Base-by-base conservation (phyloP, 2,329 filamentous ascomycete species). In the Chrysosphaeria jannelii region DNA sequence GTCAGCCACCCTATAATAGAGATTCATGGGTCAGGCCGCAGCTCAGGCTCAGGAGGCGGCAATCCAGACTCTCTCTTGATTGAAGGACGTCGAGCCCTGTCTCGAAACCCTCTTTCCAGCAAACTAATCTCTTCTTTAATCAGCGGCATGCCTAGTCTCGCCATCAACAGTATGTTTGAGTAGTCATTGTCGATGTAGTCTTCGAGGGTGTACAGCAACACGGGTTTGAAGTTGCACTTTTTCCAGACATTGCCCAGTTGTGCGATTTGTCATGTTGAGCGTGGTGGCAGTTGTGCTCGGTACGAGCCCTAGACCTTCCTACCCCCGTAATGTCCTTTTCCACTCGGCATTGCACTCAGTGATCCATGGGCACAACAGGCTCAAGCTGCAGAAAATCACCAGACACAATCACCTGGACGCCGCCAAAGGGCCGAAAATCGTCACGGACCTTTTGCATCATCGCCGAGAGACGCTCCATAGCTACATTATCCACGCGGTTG, bases 351-450 rank as follows among this genome's bases (percentile, higher is more conserved):
- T 38, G 10, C 4, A 56, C 45, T 29, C 58, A 64, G 28, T 49
- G 35, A 18, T 42, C 29, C 22, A 65, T 64, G 0, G 57, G 57
- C 21, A 49, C 52, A 2, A 67, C 57, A 0, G 60, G 59, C 0
- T 61, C 53, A 1, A 67, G 36, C 31, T 64, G 57, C 29, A 50
- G 61, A 27, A 65, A 64, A 30, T 67, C 61, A 1, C 59, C 59
- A 1, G 53, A 56, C 4, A 60, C 48, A 7, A 64, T 38, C 8
- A 63, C 23, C 31, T 64, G 57, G 3, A 54, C 44, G 2, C 56
- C 57, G 1, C 47, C 48, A 30, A 47, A 45, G 3, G 43, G 34
- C 3, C 26, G 27, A 6, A 32, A 2, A 28, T 31, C 23, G 6
- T 13, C 10, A 20, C 40, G 37, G 13, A 37, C 40, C 2, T 24